Conservation (phyloP, 2,329 filamentous ascomycete species). For the Ceratocystis alfenasii region DNA sequence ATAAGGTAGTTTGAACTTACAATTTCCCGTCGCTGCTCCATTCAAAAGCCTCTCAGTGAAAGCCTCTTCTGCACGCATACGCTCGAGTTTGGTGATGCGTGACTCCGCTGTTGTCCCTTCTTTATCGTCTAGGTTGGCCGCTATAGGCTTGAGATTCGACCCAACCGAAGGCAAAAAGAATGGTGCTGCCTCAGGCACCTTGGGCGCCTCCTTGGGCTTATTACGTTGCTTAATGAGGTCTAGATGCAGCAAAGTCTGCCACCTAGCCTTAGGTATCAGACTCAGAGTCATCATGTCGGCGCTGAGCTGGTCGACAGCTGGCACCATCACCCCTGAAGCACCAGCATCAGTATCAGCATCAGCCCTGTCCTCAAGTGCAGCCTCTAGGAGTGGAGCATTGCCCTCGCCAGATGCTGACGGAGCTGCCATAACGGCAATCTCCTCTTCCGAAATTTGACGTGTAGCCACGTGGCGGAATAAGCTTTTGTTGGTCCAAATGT, state of each 20-base stretch:
- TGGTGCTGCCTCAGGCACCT: slow-evolving; percentile 83
- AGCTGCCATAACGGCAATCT: slow-evolving; percentile 51
- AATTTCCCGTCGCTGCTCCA: slow-evolving; percentile 46
- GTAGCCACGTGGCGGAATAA: slow-evolving; percentile 84
- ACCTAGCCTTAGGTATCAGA: slow-evolving; percentile 76
- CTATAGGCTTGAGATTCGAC: slow-evolving; percentile 26
- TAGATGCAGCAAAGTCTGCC: slow-evolving; percentile 88
- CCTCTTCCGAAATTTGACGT: slow-evolving; percentile 66
- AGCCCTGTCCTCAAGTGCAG: slow-evolving; percentile 45
- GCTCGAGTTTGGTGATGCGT: slow-evolving; percentile 57
- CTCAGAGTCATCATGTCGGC: slow-evolving; percentile 77
- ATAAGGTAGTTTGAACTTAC: slow-evolving; percentile 35
- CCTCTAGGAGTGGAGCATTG: slow-evolving; percentile 52
- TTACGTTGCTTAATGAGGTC: slow-evolving; percentile 89
- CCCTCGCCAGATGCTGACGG: slow-evolving; percentile 77
- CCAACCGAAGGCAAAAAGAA: slow-evolving; percentile 73
- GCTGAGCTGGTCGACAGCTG: slow-evolving; percentile 62
- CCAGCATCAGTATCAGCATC: slow-evolving; percentile 34
- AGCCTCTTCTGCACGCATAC: slow-evolving; percentile 42
- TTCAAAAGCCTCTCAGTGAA: slow-evolving; percentile 47
- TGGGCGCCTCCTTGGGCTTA: slow-evolving; percentile 83
- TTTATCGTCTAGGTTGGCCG: slow-evolving; percentile 27
- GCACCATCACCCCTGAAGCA: slow-evolving; percentile 43
- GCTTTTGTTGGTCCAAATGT: slow-evolving; percentile 89
- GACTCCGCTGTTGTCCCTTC: slow-evolving; percentile 39